Percentiles rank a stretch among this genome's conserved stretches.
These are phyloP conservation scores for Parsonsia alboflavescens DNA, from an alignment of 257 asterid species.

Conservation along the genomic window DNA sequence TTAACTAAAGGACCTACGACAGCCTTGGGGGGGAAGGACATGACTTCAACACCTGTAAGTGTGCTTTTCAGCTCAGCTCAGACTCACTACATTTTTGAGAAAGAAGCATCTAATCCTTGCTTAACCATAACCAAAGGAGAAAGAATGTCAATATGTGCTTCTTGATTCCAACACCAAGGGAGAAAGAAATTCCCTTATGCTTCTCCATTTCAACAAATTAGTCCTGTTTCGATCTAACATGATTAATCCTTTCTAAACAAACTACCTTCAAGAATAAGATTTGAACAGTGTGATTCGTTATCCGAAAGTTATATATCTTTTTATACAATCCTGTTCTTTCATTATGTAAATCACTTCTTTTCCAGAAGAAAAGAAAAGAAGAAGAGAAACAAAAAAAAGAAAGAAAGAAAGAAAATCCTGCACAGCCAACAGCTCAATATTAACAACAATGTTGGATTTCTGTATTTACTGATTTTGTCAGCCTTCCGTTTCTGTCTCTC, in stretches of 20 bases:
- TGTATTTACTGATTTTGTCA: constrained; percentile 19
- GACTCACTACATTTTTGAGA: neutral
- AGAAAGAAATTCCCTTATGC: neutral
- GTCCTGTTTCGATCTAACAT: neutral
- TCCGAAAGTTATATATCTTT: constrained; percentile 30
- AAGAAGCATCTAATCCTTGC: neutral
- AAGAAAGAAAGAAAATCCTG: constrained; percentile 7
- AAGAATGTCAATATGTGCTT: neutral
- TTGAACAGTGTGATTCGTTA: constrained; percentile 16
- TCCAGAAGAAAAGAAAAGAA: constrained; percentile 13
- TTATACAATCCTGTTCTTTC: constrained; percentile 28
- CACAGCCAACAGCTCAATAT: constrained; percentile 17
- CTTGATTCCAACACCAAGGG: neutral
- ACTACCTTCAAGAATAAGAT: constrained; percentile 8
- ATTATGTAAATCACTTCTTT: constrained; percentile 23
- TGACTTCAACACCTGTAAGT: neutral
- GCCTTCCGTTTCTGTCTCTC: constrained; percentile 34
- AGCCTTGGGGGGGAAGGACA: neutral
- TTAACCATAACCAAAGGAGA: neutral
- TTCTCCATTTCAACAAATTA: neutral
- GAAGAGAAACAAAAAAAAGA: neutral
- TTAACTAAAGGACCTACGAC: neutral
- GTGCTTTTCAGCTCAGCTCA: neutral
- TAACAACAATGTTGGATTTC: constrained; percentile 24
- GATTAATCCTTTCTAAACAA: neutral